A percentile compares a stretch with the other conserved stretches of the same genome.
Evolutionary conservation across 352 stramenopile species (phyloP).

Genomic region (Phytopythium delawarense): DNA sequence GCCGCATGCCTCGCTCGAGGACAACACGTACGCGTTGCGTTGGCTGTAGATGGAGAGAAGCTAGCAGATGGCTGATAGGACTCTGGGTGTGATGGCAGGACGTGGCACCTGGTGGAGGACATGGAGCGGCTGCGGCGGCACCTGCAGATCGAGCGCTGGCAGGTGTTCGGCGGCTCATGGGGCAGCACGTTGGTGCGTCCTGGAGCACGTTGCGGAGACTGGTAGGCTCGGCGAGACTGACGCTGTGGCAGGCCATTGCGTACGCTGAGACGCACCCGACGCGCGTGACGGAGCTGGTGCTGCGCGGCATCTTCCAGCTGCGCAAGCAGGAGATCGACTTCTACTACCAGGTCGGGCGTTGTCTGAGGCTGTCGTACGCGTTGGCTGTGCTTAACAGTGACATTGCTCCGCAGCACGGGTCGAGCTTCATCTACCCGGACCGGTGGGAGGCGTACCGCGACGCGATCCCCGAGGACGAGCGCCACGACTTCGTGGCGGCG

Average conservation of each 20-base stretch:
- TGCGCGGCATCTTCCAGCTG: conserved; percentile 92
- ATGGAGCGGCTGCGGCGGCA: conserved; percentile 89
- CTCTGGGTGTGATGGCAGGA: conserved; percentile 18
- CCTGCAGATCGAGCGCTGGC: conserved; percentile 88
- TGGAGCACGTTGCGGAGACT: conserved; percentile 31
- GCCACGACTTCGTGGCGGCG: conserved; percentile 73
- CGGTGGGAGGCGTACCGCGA: conserved; percentile 87
- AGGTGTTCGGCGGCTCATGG: conserved; percentile 94
- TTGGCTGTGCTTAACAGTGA: neutral
- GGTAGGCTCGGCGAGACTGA: no score
- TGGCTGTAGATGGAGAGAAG: neutral
- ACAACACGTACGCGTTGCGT: conserved; percentile 88
- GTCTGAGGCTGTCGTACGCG: neutral
- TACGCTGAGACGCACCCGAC: conserved; percentile 90
- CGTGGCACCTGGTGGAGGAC: conserved; percentile 91
- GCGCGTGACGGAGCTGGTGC: conserved; percentile 82
- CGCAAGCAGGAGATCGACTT: conserved; percentile 91
- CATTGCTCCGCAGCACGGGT: conserved; percentile 33
- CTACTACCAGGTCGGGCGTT: conserved; percentile 74
- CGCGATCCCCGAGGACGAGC: conserved; percentile 85
- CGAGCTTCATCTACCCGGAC: conserved; percentile 89
- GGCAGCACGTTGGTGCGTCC: conserved; percentile 83
- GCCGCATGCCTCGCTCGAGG: conserved; percentile 80
- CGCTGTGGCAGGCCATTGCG: conserved; percentile 35
- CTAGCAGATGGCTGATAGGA: neutral